Evolutionary conservation across 1,284 basidiomycete genomes (phyloP).

Genomic region (Cutaneotrichosporon sp.): DNA sequence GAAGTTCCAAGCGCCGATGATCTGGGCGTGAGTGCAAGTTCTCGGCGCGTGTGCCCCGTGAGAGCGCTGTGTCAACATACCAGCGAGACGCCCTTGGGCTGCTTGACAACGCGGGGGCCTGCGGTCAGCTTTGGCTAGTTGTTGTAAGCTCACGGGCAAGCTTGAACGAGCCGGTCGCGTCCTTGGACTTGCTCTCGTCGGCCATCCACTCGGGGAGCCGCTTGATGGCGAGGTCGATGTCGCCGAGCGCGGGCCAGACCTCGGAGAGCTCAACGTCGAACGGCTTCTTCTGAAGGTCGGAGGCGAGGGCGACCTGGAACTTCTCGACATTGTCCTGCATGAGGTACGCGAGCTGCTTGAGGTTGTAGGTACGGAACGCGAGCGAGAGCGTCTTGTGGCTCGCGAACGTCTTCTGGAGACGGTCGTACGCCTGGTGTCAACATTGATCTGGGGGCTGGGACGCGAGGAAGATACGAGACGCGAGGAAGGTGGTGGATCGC

Average conservation of each 20-base stretch:
- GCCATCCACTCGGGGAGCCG: slow-evolving; percentile 75
- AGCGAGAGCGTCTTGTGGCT: slow-evolving; percentile 60
- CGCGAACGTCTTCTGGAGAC: slow-evolving; percentile 59
- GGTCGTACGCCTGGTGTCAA: slow-evolving; percentile 55
- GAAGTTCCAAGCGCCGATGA: slow-evolving; percentile 58
- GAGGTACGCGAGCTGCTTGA: slow-evolving; percentile 65
- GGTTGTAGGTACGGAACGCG: slow-evolving; percentile 63
- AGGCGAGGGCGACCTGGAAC: slow-evolving; percentile 58
- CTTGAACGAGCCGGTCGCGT: slow-evolving; percentile 48
- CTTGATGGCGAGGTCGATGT: slow-evolving; percentile 66
- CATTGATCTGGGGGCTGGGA: too few relatives aligned
- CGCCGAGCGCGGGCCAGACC: slow-evolving; percentile 59
- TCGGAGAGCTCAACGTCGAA: slow-evolving; percentile 37
- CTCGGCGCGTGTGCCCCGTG: background rate
- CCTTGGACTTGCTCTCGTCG: slow-evolving; percentile 64
- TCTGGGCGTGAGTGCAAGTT: slow-evolving; percentile 30
- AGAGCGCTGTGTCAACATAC: slow-evolving; percentile 53
- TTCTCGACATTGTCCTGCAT: slow-evolving; percentile 62
- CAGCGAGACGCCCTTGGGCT: slow-evolving; percentile 72
- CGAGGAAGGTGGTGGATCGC: background rate
- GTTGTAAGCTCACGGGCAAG: slow-evolving; percentile 37
- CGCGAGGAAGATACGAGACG: background rate
- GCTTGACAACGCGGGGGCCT: slow-evolving; percentile 68
- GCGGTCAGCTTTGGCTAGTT: slow-evolving; percentile 56
- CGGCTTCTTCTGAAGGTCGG: slow-evolving; percentile 61